Percentiles rank a stretch among this genome's conserved stretches.
Evolutionary conservation across 2,329 filamentous ascomycete species (phyloP).

Genomic region (Fusarium phyllophilum): DNA sequence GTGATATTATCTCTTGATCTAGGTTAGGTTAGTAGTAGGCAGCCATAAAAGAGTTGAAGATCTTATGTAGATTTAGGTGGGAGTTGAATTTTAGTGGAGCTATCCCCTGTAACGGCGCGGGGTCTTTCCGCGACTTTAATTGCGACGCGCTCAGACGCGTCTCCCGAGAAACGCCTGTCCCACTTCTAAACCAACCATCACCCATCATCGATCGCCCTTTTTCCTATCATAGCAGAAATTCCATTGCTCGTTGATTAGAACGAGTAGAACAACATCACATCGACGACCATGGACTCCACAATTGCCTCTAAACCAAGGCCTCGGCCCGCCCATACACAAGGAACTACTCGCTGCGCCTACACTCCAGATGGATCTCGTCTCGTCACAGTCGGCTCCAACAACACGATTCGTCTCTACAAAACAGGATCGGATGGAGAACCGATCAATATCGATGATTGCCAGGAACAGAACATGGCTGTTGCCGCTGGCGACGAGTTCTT

Average conservation of each 20-base stretch:
- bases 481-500: slow-evolving; percentile 83
- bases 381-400: slow-evolving; percentile 92
- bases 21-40: slow-evolving; percentile 18
- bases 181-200: slow-evolving; percentile 17
- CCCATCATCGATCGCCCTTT: slow-evolving; percentile 13
- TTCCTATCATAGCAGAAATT: not conserved
- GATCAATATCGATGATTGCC: slow-evolving; percentile 88
- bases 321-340: slow-evolving; percentile 81
- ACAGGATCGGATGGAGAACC: slow-evolving; percentile 94
- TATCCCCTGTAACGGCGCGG: slow-evolving; percentile 37
- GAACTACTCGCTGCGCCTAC: slow-evolving; percentile 87
- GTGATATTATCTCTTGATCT: slow-evolving; percentile 9
- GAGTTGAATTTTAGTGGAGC: slow-evolving; percentile 33
- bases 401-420: slow-evolving; percentile 90
- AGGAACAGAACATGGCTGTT: slow-evolving; percentile 85
- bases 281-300: slow-evolving; percentile 48
- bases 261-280: not conserved
- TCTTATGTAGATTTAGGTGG: not conserved
- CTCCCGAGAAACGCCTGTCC: slow-evolving; percentile 38
- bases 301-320: slow-evolving; percentile 62
- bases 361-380: slow-evolving; percentile 88
- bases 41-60: slow-evolving; percentile 19
- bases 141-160: slow-evolving; percentile 57
- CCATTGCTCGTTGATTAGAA: slow-evolving; percentile 18
- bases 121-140: slow-evolving; percentile 49